Conservation (phyloP, 176 grass and related monocot genomes). For the Leersia perrieri region DNA sequence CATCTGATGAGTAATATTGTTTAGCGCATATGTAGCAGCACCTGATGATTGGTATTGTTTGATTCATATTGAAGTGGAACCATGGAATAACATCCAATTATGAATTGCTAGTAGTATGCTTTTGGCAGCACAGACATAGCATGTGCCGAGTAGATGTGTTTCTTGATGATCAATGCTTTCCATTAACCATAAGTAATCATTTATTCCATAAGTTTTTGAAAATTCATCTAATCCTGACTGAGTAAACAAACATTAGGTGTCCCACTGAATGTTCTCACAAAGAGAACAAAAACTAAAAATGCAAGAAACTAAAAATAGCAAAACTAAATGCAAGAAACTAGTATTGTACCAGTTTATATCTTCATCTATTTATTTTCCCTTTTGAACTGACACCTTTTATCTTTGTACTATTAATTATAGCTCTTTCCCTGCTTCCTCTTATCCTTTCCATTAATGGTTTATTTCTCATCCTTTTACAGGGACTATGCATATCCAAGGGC, state of each 20-base stretch:
- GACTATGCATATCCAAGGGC: conserved; percentile 80
- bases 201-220: background rate
- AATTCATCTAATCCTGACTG: background rate
- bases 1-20: conserved; percentile 8
- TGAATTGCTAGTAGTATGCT: background rate
- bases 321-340: background rate
- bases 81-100: background rate
- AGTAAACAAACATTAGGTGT: background rate
- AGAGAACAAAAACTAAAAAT: background rate
- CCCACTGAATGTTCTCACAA: background rate
- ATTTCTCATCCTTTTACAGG: conserved; percentile 37
- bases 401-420: background rate
- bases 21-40: background rate
- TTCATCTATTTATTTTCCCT: background rate
- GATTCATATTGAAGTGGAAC: background rate
- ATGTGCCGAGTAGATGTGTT: background rate
- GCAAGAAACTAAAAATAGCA: background rate
- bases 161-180: background rate
- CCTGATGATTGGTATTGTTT: background rate
- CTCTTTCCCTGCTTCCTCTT: background rate
- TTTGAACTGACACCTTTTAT: background rate
- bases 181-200: background rate
- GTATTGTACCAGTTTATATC: background rate
- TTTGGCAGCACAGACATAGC: background rate
- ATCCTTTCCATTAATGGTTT: background rate